Base-by-base conservation (phyloP, 1,139 yeast species). In the Maudiozyma humilis region DNA sequence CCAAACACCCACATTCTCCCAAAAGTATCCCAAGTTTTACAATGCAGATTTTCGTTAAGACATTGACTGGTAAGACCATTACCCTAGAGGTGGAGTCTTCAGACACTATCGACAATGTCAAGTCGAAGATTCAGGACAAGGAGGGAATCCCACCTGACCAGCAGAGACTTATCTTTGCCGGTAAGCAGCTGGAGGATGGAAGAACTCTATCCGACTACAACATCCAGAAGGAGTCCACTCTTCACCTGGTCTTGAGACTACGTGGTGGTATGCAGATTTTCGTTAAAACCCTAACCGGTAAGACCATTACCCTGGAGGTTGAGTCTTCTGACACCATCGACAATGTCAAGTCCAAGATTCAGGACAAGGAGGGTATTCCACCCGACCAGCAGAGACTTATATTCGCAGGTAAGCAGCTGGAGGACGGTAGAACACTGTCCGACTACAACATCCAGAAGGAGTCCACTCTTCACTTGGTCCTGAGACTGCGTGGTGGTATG, bases 71-170 rank as follows among this genome's bases (percentile, higher is more conserved):
- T 62, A 79, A 79, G 69, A 79, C 86, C 40, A 79, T 79, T 52
- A 79, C 85, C 18, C 65, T 79, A 45, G 85, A 78, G 62, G 83
- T 79, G 34, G 85, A 79, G 59, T 79, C 85, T 13, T 78, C 84
- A 2, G 85, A 79, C 68, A 79, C 85, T 43, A 79, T 79, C 49
- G 85, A 79, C 63, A 79, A 79, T 56, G 96, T 89, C 78, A 89
- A 89, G 79, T 78, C 95, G 71, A 88, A 88, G 82, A 89, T 91
- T 72, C 96, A 87, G 76, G 96, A 87, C 79, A 87, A 87, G 78
- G 96, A 88, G 72, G 96, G 96, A 65, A 88, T 89, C 64, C 96
- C 96, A 70, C 95, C 96, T 59, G 96, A 88, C 72, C 96, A 88
- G 73, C 96, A 89, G 76, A 84, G 96, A 76, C 79, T 89, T 68